These are phyloP conservation scores for Solanum appendiculatum DNA, from an alignment of 257 asterid genomes.

Conservation along the genomic window DNA sequence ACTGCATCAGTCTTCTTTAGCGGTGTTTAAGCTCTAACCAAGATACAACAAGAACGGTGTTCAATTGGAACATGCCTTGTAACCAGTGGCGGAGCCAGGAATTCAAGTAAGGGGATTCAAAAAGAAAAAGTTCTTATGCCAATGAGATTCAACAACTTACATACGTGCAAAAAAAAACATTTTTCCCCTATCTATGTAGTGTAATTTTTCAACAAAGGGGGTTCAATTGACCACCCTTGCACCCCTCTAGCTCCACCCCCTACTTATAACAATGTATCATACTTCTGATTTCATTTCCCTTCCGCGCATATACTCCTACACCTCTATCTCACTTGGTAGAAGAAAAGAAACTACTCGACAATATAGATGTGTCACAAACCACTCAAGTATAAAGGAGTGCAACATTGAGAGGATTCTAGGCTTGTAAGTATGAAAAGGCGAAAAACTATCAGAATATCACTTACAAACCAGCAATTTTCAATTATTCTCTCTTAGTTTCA, in stretches of 20 bases:
- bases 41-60: background rate
- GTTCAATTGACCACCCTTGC: too few species aligned
- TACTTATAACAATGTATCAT: background rate
- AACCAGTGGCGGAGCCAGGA: too few species aligned
- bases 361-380: background rate
- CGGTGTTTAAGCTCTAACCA: background rate
- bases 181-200: too few species aligned
- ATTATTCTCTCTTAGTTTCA: background rate
- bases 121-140: too few species aligned
- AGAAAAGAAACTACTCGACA: background rate
- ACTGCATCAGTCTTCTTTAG: background rate
- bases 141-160: too few species aligned
- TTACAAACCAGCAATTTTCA: background rate
- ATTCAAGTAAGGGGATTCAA: too few species aligned
- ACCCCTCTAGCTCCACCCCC: too few species aligned
- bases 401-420: background rate
- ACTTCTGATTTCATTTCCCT: background rate
- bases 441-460: background rate
- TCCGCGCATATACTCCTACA: background rate
- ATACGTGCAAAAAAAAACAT: too few species aligned
- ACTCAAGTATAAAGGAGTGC: background rate
- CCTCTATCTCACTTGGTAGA: background rate
- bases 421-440: background rate
- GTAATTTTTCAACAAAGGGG: too few species aligned
- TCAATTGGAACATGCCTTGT: background rate